Base-by-base conservation (phyloP, 331 rosid genomes). In the Telfairia occidentalis region DNA sequence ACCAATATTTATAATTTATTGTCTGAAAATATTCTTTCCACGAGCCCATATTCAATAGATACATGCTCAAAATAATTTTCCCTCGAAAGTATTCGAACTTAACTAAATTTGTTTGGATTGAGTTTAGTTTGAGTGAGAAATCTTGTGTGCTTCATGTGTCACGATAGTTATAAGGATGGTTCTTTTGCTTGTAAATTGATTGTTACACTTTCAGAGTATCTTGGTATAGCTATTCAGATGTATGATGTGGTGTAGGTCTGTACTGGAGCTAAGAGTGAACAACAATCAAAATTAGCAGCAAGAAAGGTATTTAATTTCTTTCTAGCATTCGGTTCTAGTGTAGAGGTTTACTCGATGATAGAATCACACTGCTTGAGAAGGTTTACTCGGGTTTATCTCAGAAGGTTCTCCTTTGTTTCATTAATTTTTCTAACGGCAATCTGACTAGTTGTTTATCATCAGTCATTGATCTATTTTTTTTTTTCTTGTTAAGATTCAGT, bases 211-310 rank as follows among this genome's bases (percentile, higher is more conserved):
- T 16, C 30, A 23, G 15, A 7, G 29, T 55, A 16, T n/a, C 38
- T 11, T 74, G 66, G 38, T 24, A 11, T 52, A 74, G 66, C 23
- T 52, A 74, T 53, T 50, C 21, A 19, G 35, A 30, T 50, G 32
- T 45, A 15, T 54, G 59, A 46, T 34, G 55, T 75, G 65, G 58
- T 63, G 58, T 86, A 94, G 97, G 98, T 94, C 72, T 94, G 98
- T 79, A 91, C 96, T 23, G 97, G 98, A 76, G 98, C 97, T 21
- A 94, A 91, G 87, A 90, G 97, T 77, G 98, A 94, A 83, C 79
- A 79, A 2, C 97, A 91, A 78, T 94, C 98, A 1, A 91, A 89
- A 85, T 83, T 94, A 83, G 98, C 98, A 3, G 97, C 98, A 76
- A 87, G 98, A 67, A 94, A 94, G 97, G 97, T 94, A 79, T 15